These are phyloP conservation scores for Notholithocarpus densiflorus DNA, from an alignment of 306 rosid genomes.

Conservation along the genomic window DNA sequence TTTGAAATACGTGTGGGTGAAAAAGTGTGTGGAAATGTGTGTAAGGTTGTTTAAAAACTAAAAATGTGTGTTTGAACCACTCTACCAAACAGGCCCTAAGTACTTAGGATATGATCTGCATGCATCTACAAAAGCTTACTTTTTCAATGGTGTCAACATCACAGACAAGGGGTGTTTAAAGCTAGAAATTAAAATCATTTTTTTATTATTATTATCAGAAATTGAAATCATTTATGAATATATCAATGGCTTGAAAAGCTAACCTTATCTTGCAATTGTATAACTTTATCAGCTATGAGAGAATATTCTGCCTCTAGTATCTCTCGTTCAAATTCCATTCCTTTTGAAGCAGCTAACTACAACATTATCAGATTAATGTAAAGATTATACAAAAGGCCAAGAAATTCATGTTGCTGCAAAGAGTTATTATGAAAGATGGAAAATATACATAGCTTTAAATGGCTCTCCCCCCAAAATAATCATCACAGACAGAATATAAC, in stretches of 20 bases:
- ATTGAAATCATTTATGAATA: neutral
- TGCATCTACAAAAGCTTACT: neutral
- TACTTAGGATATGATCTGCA: neutral
- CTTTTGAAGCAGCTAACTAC: constrained; percentile 66
- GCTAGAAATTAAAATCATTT: neutral
- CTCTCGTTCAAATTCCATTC: constrained; percentile 74
- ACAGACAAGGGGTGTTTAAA: constrained; percentile 2
- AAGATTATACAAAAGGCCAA: constrained; percentile 20
- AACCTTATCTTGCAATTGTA: constrained; percentile 65
- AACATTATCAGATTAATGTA: constrained; percentile 22
- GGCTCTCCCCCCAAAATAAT: neutral
- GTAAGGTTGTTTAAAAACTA: no score
- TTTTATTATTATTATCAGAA: neutral
- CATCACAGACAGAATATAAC: constrained; percentile 30
- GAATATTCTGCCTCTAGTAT: constrained; percentile 79
- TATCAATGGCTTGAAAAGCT: constrained; percentile 14
- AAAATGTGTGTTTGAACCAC: no score
- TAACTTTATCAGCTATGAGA: constrained; percentile 57
- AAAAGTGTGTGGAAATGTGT: no score
- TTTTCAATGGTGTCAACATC: neutral
- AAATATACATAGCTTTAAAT: constrained; percentile 16
- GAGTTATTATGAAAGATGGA: constrained; percentile 5
- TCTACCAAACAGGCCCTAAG: no score
- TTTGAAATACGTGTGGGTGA: no score
- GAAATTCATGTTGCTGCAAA: constrained; percentile 7